Conservation (phyloP, 805 yeast genomes). For the Scheffersomyces amazonensis region DNA sequence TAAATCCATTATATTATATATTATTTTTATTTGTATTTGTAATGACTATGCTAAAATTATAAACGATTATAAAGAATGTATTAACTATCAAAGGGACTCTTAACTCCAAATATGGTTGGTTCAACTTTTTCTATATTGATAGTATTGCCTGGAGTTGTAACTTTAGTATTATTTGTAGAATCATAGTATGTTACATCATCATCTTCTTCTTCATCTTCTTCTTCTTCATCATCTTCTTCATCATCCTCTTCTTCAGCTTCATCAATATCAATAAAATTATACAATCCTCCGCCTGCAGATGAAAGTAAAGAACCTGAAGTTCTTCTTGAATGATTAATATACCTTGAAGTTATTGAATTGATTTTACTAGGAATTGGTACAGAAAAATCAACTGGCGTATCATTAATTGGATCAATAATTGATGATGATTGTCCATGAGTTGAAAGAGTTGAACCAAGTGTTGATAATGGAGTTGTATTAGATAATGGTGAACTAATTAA, state of each 20-base stretch:
- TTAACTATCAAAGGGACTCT: neutral
- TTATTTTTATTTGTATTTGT: too few relatives aligned
- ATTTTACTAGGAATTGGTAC: conserved; percentile 14
- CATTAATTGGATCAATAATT: conserved; percentile 36
- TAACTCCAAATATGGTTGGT: neutral
- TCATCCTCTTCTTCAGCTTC: conserved; percentile 22
- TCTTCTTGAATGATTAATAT: conserved; percentile 13
- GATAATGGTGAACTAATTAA: conserved; percentile 34
- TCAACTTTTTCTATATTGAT: neutral
- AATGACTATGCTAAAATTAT: too few relatives aligned
- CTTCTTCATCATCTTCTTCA: conserved; percentile 6
- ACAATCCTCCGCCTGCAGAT: conserved; percentile 20
- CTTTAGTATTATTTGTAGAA: neutral
- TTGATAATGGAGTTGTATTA: conserved; percentile 26
- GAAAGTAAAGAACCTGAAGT: conserved; percentile 18
- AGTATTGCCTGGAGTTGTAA: neutral
- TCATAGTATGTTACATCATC: neutral
- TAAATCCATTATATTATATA: neutral
- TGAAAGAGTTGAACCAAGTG: conserved; percentile 19
- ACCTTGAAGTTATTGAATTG: conserved; percentile 2
- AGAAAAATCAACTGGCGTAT: conserved; percentile 36
- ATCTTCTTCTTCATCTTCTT: neutral
- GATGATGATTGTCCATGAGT: conserved; percentile 10
- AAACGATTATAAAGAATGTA: neutral
- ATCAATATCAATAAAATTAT: conserved; percentile 19